Conservation (phyloP, 1,284 basidiomycete genomes). For the Tylopilus orsonianus region DNA sequence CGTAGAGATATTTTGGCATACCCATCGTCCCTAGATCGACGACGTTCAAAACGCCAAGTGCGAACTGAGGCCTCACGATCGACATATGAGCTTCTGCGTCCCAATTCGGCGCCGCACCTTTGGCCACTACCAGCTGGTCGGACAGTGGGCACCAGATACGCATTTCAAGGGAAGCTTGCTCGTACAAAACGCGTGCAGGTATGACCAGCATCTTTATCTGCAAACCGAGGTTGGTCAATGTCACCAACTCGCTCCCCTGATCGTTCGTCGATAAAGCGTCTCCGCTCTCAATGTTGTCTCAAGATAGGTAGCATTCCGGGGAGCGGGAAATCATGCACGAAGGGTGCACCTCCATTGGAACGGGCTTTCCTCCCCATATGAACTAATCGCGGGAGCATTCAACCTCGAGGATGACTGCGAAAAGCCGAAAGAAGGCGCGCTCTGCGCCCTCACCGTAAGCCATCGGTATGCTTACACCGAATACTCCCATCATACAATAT, state of each 20-base stretch:
- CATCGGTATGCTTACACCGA: constrained; percentile 1
- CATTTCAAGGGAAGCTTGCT: not conserved
- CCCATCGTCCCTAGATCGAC: not conserved
- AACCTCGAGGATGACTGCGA: not conserved
- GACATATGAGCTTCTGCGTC: not conserved
- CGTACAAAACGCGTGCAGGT: not conserved
- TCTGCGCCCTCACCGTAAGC: constrained; percentile 2
- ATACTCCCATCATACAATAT: constrained; percentile 10
- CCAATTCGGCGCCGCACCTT: not conserved
- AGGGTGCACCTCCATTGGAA: not conserved
- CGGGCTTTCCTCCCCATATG: not conserved
- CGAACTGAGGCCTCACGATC: not conserved
- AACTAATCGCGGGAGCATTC: not conserved
- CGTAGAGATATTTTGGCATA: not conserved
- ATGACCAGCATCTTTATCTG: not conserved
- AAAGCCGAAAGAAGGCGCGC: constrained; percentile 4
- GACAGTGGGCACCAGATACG: not conserved
- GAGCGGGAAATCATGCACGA: not conserved
- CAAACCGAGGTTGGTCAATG: not conserved
- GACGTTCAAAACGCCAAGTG: not conserved
- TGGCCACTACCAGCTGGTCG: not conserved
- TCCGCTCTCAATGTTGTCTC: not conserved
- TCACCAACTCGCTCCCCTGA: no score
- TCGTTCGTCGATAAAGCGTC: not conserved
- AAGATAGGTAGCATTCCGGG: not conserved